These are phyloP conservation scores for Earliella scabrosa DNA, from an alignment of 1,284 basidiomycete genomes.

Conservation along the genomic window DNA sequence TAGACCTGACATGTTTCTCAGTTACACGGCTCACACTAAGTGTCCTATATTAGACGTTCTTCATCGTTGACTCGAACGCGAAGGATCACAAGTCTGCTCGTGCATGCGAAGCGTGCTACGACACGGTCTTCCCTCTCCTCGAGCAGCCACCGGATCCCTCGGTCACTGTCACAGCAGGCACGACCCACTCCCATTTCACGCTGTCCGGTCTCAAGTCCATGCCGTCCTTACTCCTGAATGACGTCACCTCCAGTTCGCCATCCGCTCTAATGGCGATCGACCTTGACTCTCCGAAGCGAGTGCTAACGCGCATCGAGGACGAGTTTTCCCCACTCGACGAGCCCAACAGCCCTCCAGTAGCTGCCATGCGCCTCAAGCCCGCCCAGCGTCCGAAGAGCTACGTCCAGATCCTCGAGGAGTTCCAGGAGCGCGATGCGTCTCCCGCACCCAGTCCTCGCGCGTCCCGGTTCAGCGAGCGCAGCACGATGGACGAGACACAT, in stretches of 20 bases:
- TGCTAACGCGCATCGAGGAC: conserved; percentile 30
- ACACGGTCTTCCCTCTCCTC: conserved; percentile 80
- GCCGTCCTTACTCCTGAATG: conserved; percentile 54
- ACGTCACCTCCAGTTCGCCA: conserved; percentile 28
- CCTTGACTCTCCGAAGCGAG: conserved; percentile 32
- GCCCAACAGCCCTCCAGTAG: conserved; percentile 21
- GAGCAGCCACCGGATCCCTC: conserved; percentile 36
- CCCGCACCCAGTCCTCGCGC: conserved; percentile 31
- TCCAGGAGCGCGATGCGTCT: conserved; percentile 41
- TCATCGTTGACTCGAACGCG: conserved; percentile 61
- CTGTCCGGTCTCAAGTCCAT: conserved; percentile 51
- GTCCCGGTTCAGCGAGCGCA: conserved; percentile 30
- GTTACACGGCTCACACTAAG: neutral
- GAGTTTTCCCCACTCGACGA: conserved; percentile 14
- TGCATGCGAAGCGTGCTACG: conserved; percentile 86
- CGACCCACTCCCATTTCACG: conserved; percentile 40
- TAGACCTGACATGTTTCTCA: neutral
- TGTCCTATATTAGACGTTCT: conserved; percentile 64
- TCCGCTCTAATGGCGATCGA: conserved; percentile 50
- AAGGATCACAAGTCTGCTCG: conserved; percentile 70
- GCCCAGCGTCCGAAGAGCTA: conserved; percentile 61
- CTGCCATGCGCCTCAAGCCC: conserved; percentile 42
- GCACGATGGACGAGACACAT: conserved; percentile 27
- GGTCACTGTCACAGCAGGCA: conserved; percentile 24
- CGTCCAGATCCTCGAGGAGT: conserved; percentile 67